Evolutionary conservation across 1,284 basidiomycete genomes (phyloP).

Genomic region (Leccinum griseonigrum): DNA sequence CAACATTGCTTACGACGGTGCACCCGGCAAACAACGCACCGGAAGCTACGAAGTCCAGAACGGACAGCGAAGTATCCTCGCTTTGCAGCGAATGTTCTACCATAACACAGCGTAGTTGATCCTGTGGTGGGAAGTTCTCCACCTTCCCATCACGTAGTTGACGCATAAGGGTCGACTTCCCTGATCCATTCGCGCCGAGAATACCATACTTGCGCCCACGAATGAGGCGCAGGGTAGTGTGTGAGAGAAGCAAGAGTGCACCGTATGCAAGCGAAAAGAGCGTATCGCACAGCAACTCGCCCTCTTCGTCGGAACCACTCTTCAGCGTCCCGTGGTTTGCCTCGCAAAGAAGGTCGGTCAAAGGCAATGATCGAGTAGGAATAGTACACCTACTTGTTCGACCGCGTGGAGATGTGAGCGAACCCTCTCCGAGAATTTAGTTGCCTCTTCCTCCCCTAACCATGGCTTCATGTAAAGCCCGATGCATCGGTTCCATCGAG

Average conservation of each 20-base stretch:
- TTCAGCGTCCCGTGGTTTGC: slow-evolving; percentile 48
- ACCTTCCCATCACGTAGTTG: slow-evolving; percentile 94
- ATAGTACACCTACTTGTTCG: slow-evolving; percentile 51
- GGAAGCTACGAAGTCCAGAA: slow-evolving; percentile 87
- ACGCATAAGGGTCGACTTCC: slow-evolving; percentile 96
- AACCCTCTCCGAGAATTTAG: slow-evolving; percentile 60
- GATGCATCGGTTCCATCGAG: slow-evolving; percentile 74
- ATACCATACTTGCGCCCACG: slow-evolving; percentile 95
- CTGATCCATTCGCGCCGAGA: slow-evolving; percentile 92
- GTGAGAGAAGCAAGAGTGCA: slow-evolving; percentile 91
- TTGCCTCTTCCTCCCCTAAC: slow-evolving; percentile 49
- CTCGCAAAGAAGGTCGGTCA: slow-evolving; percentile 33
- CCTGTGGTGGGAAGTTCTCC: slow-evolving; percentile 92
- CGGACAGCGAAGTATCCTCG: slow-evolving; percentile 78
- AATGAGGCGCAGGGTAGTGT: slow-evolving; percentile 89
- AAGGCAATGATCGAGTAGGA: slow-evolving; percentile 6
- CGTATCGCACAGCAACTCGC: slow-evolving; percentile 87
- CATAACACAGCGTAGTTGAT: slow-evolving; percentile 88
- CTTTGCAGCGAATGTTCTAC: slow-evolving; percentile 96
- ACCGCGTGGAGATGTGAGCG: slow-evolving; percentile 75
- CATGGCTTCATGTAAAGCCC: slow-evolving; percentile 72
- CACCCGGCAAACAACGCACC: slow-evolving; percentile 45
- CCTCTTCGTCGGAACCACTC: slow-evolving; percentile 63
- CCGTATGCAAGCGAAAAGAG: slow-evolving; percentile 98
- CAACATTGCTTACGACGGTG: slow-evolving; percentile 4